Evolutionary conservation across 2,329 filamentous ascomycete genomes (phyloP).

Genomic region (Colletotrichum sublineola): DNA sequence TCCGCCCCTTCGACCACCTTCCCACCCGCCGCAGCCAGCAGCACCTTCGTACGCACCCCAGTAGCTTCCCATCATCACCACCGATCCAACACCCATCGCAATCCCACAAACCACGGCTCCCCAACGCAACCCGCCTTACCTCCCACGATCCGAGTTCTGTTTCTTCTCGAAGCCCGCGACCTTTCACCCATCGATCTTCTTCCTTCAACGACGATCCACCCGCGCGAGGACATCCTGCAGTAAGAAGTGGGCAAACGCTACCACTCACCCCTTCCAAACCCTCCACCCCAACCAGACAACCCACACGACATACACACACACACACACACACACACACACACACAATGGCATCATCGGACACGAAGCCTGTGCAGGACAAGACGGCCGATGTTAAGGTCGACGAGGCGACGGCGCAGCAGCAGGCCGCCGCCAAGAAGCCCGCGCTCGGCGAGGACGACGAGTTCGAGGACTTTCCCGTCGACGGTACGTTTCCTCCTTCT

Average conservation of each 20-base stretch:
- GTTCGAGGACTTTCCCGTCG: constrained; percentile 98
- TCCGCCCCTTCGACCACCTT: constrained; percentile 39
- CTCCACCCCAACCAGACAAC: constrained; percentile 7
- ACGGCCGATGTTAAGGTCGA: constrained; percentile 57
- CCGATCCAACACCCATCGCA: constrained; percentile 13
- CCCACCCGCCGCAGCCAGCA: neutral
- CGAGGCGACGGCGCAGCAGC: constrained; percentile 70
- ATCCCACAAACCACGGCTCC: constrained; percentile 1
- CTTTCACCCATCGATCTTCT: neutral
- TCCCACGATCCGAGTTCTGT: neutral
- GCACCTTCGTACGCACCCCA: neutral
- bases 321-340: constrained; percentile 12
- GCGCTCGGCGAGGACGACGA: constrained; percentile 97
- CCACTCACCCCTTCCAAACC: neutral
- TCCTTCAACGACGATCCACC: neutral
- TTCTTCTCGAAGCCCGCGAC: neutral
- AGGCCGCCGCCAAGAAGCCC: constrained; percentile 57
- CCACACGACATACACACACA: neutral
- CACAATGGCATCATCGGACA: constrained; percentile 48
- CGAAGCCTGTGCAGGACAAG: constrained; percentile 49
- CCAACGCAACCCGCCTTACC: neutral
- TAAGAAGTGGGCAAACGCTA: constrained; percentile 9
- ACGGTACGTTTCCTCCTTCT: constrained; percentile 71
- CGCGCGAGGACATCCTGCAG: neutral
- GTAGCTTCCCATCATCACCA: constrained; percentile 18